Base-by-base conservation (phyloP, 164 flowering plant species). In the Vitis labrusca region DNA sequence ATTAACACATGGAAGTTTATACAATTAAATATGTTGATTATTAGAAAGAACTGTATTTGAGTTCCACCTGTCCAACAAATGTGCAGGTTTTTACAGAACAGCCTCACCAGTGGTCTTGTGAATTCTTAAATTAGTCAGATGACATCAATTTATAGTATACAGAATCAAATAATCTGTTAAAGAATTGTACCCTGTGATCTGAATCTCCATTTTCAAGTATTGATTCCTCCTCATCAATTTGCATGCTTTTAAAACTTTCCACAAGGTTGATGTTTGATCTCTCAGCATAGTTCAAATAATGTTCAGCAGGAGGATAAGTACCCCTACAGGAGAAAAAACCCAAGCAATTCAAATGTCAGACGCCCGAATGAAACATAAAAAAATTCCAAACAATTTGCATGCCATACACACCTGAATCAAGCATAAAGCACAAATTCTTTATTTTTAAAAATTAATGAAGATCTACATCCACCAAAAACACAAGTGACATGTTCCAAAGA, bases 221-320 rank as follows among this genome's bases (percentile, higher is more conserved):
- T 37, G 77, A 79, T 57, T 89, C 88, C 71, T 84, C 90, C 53
- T 80, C 86, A 47, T 82, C 87, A 55, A 87, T 63, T 70, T 84
- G 84, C 87, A 87, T 79, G 77, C 71, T 84, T 78, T 80, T 84
- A 65, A 89, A 89, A 66, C 79, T 79, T 60, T 89, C 93, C 61
- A 89, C 86, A 61, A 89, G 89, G 29, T 82, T 84, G 29, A 71
- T 57, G 53, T 79, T 72, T 58, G 88, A 71, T 72, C 73, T 83
- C 59, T 83, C 87, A 64, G 84, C 78, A 69, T 79, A 79, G 70
- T 82, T 83, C 29, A 73, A 27, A 63, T 85, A 89, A 27, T 87
- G 84, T 47, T 79, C 81, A 14, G 91, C 89, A 51, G 83, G 82
- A 75, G 87, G 84, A 75, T 78, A 84, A 10, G 58, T 66, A 65